These are phyloP conservation scores for Cicer yamashitae DNA, from an alignment of 306 rosid species.

Conservation along the genomic window DNA sequence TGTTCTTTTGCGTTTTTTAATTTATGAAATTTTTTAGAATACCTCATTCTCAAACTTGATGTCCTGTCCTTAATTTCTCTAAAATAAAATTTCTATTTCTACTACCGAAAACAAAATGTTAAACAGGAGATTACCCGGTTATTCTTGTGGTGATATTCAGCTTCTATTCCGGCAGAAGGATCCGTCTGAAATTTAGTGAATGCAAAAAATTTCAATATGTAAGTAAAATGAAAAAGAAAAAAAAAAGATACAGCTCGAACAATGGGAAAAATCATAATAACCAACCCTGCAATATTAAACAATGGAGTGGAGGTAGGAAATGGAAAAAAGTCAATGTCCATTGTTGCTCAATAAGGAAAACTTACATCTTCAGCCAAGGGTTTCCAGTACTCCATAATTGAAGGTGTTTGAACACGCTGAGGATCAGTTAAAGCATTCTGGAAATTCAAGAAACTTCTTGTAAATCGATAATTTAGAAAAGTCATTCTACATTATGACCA, in stretches of 20 bases:
- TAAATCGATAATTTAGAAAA: too few relatives aligned
- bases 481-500: neutral
- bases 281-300: constrained; percentile 10
- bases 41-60: too few relatives aligned
- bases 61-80: too few relatives aligned
- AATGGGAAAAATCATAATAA: constrained; percentile 27
- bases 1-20: too few relatives aligned
- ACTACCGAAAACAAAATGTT: neutral
- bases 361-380: constrained; percentile 97
- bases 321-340: constrained; percentile 4
- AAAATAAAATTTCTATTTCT: too few relatives aligned
- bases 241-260: neutral
- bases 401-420: constrained; percentile 29
- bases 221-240: neutral
- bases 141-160: constrained; percentile 89
- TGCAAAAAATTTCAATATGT: constrained; percentile 34
- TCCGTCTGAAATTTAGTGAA: constrained; percentile 74
- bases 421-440: too few relatives aligned
- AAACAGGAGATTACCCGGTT: constrained; percentile 61
- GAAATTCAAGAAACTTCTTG: too few relatives aligned
- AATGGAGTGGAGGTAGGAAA: constrained; percentile 11
- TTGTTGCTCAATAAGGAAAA: constrained; percentile 38
- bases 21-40: too few relatives aligned
- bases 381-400: constrained; percentile 90
- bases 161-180: constrained; percentile 86